Percentiles rank a stretch among this genome's conserved stretches.
Conservation (phyloP, 495 filamentous ascomycete genomes). For the Rhizodiscina lignyota region DNA sequence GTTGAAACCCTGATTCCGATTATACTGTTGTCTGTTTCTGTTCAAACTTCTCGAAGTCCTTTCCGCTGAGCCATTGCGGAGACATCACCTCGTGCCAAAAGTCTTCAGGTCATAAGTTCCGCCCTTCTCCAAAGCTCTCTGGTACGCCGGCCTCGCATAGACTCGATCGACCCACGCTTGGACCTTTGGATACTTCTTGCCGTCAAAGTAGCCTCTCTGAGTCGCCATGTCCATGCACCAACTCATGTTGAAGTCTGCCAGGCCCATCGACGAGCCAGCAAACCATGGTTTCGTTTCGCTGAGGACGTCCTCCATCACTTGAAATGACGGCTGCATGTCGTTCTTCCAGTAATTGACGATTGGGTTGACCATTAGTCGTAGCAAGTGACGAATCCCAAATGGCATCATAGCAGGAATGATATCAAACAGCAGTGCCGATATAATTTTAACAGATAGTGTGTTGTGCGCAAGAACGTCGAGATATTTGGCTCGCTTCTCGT, state of each 20-base stretch:
- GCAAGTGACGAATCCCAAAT: not conserved
- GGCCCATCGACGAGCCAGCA: slow-evolving; percentile 3
- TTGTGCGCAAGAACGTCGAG: not conserved
- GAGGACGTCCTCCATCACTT: slow-evolving; percentile 5
- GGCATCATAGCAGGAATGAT: slow-evolving; percentile 1
- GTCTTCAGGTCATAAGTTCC: slow-evolving; percentile 1
- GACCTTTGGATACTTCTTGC: slow-evolving; percentile 4
- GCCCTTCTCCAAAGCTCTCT: slow-evolving; percentile 2
- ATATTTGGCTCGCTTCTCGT: not conserved
- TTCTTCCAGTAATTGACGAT: not conserved
- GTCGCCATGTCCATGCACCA: slow-evolving; percentile 5
- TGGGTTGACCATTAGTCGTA: not conserved
- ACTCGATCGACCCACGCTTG: slow-evolving; percentile 2
- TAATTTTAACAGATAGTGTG: not conserved
- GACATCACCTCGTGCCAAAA: no score
- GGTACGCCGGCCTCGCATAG: slow-evolving; percentile 3
- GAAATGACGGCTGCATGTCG: not conserved
- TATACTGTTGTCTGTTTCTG: no score
- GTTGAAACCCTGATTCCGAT: no score
- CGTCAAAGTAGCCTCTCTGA: slow-evolving; percentile 6
- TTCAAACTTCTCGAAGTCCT: no score
- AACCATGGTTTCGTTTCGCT: slow-evolving; percentile 6
- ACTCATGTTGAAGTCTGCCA: slow-evolving; percentile 7
- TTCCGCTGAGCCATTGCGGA: no score
- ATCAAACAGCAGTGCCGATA: slow-evolving; percentile 1